phyloP scores from a whole-genome alignment of 2,329 filamentous ascomycete species.

The Fusarium protoensiforme region DNA sequence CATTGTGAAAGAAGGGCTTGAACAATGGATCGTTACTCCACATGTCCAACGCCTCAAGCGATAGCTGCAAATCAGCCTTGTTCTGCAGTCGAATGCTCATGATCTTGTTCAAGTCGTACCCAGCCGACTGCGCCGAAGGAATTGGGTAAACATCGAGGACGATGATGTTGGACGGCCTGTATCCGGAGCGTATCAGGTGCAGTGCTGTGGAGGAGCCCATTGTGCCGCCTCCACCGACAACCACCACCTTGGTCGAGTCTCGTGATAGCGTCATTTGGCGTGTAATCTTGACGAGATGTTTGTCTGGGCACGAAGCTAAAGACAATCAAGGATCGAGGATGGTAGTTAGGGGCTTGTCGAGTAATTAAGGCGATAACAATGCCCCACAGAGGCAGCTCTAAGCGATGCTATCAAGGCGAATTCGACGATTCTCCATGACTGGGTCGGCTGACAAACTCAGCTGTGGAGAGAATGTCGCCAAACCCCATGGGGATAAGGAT shows the following conservation, averaged over 20 bases:
- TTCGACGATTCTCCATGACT: neutral
- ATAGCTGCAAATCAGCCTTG: conserved; percentile 5
- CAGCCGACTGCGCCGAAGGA: conserved; percentile 8
- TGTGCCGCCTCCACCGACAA: conserved; percentile 15
- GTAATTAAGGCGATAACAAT: neutral
- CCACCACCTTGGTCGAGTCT: neutral
- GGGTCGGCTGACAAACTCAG: neutral
- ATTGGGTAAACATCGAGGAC: conserved; percentile 13
- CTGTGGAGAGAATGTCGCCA: neutral
- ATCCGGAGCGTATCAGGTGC: conserved; percentile 7
- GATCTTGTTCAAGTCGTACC: conserved; percentile 9
- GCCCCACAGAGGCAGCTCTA: neutral
- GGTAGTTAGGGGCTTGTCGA: neutral
- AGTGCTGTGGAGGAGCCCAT: conserved; percentile 13
- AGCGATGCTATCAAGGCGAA: neutral
- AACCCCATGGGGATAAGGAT: neutral
- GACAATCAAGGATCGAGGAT: neutral
- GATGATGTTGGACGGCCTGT: conserved; percentile 5
- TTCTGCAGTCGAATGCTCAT: conserved; percentile 8
- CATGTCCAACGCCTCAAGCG: conserved; percentile 7
- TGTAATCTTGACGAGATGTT: neutral
- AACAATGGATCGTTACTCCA: conserved; percentile 11
- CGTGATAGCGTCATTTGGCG: neutral
- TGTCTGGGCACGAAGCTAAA: neutral
- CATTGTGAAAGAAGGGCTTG: conserved; percentile 8